These are phyloP conservation scores for Coleophoma cylindrospora DNA, from an alignment of 2,329 filamentous ascomycete species.

Conservation along the genomic window DNA sequence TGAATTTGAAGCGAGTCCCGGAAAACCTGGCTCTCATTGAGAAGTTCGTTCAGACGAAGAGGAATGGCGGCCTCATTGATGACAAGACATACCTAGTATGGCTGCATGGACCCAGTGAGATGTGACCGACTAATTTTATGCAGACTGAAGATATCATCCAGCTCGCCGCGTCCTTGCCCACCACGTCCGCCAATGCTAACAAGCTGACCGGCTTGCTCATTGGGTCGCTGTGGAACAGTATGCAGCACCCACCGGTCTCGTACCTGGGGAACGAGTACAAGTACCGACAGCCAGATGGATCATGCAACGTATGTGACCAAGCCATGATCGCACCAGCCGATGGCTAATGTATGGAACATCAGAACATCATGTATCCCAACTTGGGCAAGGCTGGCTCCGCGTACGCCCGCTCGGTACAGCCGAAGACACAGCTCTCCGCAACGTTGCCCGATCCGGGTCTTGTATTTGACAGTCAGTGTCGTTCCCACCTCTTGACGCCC, in stretches of 20 bases:
- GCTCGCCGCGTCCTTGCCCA: conserved; percentile 59
- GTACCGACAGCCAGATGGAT: conserved; percentile 62
- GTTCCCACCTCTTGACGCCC: neutral
- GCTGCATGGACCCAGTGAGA: neutral
- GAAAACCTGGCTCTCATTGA: neutral
- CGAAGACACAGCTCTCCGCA: conserved; percentile 52
- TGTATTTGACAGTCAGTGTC: conserved; percentile 47
- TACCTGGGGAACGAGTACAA: conserved; percentile 57
- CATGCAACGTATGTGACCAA: conserved; percentile 40
- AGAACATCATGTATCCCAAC: conserved; percentile 56
- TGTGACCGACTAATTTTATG: neutral
- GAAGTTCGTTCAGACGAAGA: neutral
- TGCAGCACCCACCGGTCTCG: conserved; percentile 66
- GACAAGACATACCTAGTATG: neutral
- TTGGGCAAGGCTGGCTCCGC: conserved; percentile 62
- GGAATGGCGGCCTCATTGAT: neutral
- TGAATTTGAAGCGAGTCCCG: neutral
- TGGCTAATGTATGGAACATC: neutral
- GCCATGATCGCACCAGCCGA: too few species aligned
- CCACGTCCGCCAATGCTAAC: conserved; percentile 53
- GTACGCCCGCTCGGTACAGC: conserved; percentile 60
- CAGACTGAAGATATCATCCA: conserved; percentile 37
- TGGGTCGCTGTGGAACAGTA: conserved; percentile 61
- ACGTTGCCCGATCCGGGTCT: conserved; percentile 57
- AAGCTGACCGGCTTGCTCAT: conserved; percentile 64